Conservation (phyloP, 1,284 basidiomycete species). For the Cutaneotrichosporon cavernicola region DNA sequence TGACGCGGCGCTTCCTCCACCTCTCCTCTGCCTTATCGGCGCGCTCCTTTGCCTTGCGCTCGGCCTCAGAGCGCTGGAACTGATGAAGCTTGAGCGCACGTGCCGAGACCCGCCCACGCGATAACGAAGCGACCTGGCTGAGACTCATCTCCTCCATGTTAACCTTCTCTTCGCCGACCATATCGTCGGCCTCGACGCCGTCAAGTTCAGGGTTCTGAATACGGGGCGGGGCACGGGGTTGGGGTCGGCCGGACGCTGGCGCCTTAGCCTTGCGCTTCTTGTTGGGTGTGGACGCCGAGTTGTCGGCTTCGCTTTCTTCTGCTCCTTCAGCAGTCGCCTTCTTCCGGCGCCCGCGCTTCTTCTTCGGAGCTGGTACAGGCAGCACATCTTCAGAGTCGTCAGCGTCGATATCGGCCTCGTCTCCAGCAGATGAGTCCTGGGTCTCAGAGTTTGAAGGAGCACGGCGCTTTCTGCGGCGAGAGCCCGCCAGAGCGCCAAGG, state of each 20-base stretch:
- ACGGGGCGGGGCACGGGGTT: neutral
- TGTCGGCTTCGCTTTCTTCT: neutral
- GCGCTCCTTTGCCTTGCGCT: constrained; percentile 25
- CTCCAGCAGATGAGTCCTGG: neutral
- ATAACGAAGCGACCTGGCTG: constrained; percentile 33
- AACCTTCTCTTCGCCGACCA: constrained; percentile 33
- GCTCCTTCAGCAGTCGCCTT: neutral
- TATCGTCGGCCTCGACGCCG: constrained; percentile 33
- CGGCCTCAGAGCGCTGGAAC: constrained; percentile 20
- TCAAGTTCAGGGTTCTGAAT: constrained; percentile 25
- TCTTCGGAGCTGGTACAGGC: neutral
- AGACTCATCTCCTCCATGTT: constrained; percentile 31
- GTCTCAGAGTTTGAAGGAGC: neutral
- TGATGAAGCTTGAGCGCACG: constrained; percentile 34
- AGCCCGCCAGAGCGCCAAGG: neutral
- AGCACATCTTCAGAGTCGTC: neutral
- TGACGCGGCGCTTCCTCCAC: constrained; percentile 36
- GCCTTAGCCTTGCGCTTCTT: constrained; percentile 7
- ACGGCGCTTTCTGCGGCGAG: neutral
- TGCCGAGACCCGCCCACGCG: constrained; percentile 37
- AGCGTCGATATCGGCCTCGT: neutral
- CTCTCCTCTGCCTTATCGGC: constrained; percentile 23
- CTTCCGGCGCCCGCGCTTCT: neutral
- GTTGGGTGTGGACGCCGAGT: neutral
- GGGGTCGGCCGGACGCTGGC: neutral